Evolutionary conservation across 257 asterid species (phyloP).

Genomic region (Craterostigma plantagineum): DNA sequence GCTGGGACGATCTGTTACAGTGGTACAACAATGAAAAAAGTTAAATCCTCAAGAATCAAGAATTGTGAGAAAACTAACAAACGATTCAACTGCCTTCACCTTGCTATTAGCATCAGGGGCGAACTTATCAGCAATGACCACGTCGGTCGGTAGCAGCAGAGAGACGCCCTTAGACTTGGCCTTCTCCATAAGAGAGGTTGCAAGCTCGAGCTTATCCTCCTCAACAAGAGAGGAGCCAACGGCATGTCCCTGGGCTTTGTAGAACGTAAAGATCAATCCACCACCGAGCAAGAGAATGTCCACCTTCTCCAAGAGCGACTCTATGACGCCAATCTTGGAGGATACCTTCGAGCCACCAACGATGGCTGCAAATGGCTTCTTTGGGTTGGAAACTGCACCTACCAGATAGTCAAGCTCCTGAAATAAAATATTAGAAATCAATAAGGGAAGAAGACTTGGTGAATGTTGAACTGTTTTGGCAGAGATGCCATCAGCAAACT

Average conservation of each 20-base stretch:
- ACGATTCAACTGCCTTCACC: conserved; percentile 13
- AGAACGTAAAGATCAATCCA: conserved; percentile 76
- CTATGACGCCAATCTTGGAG: conserved; percentile 51
- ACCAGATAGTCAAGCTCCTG: conserved; percentile 82
- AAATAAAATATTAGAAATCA: conserved; percentile 4
- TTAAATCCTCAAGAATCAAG: too few species aligned
- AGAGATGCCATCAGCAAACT: too few species aligned
- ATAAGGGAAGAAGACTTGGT: too few species aligned
- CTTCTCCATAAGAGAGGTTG: conserved; percentile 52
- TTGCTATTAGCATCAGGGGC: conserved; percentile 75
- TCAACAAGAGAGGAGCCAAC: conserved; percentile 79
- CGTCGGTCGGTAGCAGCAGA: conserved; percentile 59
- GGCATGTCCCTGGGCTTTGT: conserved; percentile 60
- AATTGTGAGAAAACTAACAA: too few species aligned
- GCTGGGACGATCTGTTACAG: conserved; percentile 42
- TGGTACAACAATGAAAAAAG: too few species aligned
- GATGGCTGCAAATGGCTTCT: conserved; percentile 81
- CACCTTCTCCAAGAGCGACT: conserved; percentile 57
- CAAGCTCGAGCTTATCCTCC: conserved; percentile 69
- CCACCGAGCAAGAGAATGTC: conserved; percentile 67
- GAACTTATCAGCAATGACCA: conserved; percentile 60
- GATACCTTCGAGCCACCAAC: conserved; percentile 86
- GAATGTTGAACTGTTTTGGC: too few species aligned
- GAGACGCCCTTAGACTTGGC: conserved; percentile 69
- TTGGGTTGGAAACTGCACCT: conserved; percentile 64